phyloP scores from a whole-genome alignment of 768 basidiomycete genomes.

The Psilocybe tampanensis region DNA sequence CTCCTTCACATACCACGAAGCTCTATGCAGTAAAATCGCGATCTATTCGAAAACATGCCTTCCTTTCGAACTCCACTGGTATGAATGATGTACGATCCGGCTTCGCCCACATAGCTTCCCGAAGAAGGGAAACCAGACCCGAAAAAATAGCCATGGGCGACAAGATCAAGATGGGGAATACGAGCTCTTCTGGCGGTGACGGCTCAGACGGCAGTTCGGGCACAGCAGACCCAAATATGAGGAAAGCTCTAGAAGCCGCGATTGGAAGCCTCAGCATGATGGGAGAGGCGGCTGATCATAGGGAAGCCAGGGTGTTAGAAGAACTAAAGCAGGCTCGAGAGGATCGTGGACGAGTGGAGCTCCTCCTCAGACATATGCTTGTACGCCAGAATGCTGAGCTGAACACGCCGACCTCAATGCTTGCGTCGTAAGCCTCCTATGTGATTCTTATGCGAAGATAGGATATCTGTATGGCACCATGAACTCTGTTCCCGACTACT shows the following conservation, averaged over 20 bases:
- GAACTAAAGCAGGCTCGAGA: constrained; percentile 68
- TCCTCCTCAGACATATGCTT: constrained; percentile 68
- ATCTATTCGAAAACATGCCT: constrained; percentile 60
- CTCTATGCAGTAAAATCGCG: constrained; percentile 67
- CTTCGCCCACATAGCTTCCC: constrained; percentile 62
- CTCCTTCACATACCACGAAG: constrained; percentile 74
- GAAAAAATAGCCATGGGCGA: constrained; percentile 46
- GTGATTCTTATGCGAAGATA: background rate
- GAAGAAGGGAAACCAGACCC: constrained; percentile 50
- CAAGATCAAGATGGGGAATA: constrained; percentile 45
- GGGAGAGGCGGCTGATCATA: constrained; percentile 65
- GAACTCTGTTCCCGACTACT: too few relatives aligned
- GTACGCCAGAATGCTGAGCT: constrained; percentile 29
- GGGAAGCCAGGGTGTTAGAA: constrained; percentile 70
- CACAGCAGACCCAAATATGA: constrained; percentile 63
- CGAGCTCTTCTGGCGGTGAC: constrained; percentile 48
- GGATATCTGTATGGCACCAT: background rate
- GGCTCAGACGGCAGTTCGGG: constrained; percentile 58
- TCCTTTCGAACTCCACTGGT: constrained; percentile 46
- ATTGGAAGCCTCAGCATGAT: constrained; percentile 66
- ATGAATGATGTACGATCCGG: constrained; percentile 55
- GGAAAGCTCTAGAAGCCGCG: constrained; percentile 67
- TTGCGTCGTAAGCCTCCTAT: constrained; percentile 1
- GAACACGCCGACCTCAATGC: background rate
- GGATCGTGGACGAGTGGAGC: constrained; percentile 68